Conservation (phyloP, 2,329 filamentous ascomycete genomes). For the Golovinomyces cichoracearum region DNA sequence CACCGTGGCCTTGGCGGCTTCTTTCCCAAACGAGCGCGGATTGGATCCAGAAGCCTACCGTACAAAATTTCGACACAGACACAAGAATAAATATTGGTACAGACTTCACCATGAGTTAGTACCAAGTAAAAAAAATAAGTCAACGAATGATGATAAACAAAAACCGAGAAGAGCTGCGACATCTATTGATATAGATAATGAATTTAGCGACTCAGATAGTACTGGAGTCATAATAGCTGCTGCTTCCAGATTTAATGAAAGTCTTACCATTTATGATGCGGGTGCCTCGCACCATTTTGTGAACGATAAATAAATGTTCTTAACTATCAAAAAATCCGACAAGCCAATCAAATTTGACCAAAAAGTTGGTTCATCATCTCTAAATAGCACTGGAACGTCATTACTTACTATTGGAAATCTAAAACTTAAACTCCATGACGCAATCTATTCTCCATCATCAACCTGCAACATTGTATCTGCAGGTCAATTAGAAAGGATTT, state of each 20-base stretch:
- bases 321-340: neutral
- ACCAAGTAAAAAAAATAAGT: neutral
- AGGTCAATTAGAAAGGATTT: neutral
- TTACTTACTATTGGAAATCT: neutral
- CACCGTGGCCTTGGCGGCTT: neutral
- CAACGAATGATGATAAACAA: neutral
- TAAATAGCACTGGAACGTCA: neutral
- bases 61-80: neutral
- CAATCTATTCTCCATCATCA: neutral
- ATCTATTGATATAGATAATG: neutral
- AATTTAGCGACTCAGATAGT: neutral
- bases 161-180: neutral
- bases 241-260: neutral
- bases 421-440: neutral
- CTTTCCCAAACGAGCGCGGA: neutral
- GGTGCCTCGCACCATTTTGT: constrained; percentile 1
- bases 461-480: neutral
- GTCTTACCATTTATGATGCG: neutral
- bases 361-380: neutral
- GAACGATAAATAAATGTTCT: neutral
- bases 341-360: neutral
- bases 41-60: neutral
- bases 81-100: neutral
- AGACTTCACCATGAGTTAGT: neutral
- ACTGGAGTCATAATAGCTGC: neutral